Evolutionary conservation across 768 basidiomycete genomes (phyloP), one percentile per base, ranked within the genome.

Genomic region (Russula abietina): DNA sequence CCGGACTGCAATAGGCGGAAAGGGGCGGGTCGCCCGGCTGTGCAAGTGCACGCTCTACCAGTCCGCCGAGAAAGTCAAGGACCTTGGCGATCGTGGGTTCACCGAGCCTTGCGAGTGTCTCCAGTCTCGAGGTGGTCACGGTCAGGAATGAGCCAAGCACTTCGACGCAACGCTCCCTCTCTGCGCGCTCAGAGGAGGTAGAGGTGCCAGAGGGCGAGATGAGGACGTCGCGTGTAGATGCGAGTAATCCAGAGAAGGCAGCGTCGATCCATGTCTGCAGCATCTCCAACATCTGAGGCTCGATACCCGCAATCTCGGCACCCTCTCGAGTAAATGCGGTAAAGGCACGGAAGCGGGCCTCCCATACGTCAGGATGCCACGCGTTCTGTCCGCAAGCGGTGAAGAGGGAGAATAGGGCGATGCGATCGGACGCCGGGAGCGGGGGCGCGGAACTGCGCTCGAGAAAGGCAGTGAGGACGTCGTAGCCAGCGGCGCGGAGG

Each of bases 321-420:
- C 87, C 88, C 45, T 76, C 80, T 63, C 77, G 80, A 39, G 86
- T 86, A 56, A 92, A 76, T 3, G 86, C 82, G 4, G 80, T 74
- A 1, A 91, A 75, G 2, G 89, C 88, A 64, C 84, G 86, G 69
- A 86, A 83, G 22, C 86, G 80, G 1, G 82, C 76, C 66, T 89
- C 87, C 80, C 89, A 89, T 0, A 88, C 74, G 28, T 91, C 89
- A n/a, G 74, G 65, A 3, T 75, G 77, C 89, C 89, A 91, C 0
- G 77, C 72, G 1, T 72, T 73, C 11, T 38, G 46, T 3, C 75
- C 70, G 5, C 73, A 70, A 17, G 73, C 78, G 3, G 83, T 74
- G 70, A 91, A 85, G 36, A 90, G 74, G 17, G 85, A 81, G 57
- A 90, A 83, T 62, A 84, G 86, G 0, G 83, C 76, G 11, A 88